These are phyloP conservation scores for Typha latifolia DNA, from an alignment of 176 grass and related monocot genomes.

Conservation along the genomic window DNA sequence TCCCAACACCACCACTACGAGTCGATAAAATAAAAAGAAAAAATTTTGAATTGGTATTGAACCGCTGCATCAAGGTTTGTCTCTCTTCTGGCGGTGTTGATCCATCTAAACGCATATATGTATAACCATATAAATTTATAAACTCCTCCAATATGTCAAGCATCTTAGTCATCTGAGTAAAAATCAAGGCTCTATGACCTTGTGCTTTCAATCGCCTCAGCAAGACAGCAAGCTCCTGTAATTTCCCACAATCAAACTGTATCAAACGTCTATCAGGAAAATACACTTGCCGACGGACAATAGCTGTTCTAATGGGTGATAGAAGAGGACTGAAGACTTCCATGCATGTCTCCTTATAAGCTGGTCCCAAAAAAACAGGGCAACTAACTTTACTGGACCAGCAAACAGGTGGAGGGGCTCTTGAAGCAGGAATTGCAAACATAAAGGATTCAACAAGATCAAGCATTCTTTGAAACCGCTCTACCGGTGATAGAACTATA, in stretches of 20 bases:
- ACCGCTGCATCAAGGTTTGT: slow-evolving; percentile 94
- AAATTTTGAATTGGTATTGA: slow-evolving; percentile 94
- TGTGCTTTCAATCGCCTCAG: slow-evolving; percentile 71
- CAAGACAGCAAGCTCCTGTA: slow-evolving; percentile 83
- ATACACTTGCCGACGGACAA: slow-evolving; percentile 90
- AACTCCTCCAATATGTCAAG: slow-evolving; percentile 96
- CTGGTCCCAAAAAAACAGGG: slow-evolving; percentile 57
- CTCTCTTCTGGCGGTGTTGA: slow-evolving; percentile 92
- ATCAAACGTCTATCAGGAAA: slow-evolving; percentile 97
- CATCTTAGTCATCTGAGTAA: slow-evolving; percentile 99
- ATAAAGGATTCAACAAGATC: slow-evolving; percentile 88
- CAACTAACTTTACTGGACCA: slow-evolving; percentile 77
- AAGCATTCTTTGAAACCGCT: slow-evolving; percentile 73
- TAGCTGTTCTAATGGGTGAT: slow-evolving; percentile 65
- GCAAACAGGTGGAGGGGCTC: slow-evolving; percentile 59
- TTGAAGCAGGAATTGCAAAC: slow-evolving; percentile 90
- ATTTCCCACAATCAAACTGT: slow-evolving; percentile 99
- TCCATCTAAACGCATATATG: slow-evolving; percentile 91
- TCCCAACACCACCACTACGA: slow-evolving; percentile 92
- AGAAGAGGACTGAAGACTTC: slow-evolving; percentile 48
- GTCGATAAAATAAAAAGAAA: slow-evolving; percentile 98
- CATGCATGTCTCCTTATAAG: slow-evolving; percentile 52
- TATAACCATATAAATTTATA: slow-evolving; percentile 97
- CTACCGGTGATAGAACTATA: slow-evolving; percentile 65
- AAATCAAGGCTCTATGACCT: slow-evolving; percentile 96